Evolutionary conservation across 225 moss, liverwort and hornwort genomes (phyloP), one percentile per base, ranked within the genome.

Genomic region (Pseudisothecium myosuroides): DNA sequence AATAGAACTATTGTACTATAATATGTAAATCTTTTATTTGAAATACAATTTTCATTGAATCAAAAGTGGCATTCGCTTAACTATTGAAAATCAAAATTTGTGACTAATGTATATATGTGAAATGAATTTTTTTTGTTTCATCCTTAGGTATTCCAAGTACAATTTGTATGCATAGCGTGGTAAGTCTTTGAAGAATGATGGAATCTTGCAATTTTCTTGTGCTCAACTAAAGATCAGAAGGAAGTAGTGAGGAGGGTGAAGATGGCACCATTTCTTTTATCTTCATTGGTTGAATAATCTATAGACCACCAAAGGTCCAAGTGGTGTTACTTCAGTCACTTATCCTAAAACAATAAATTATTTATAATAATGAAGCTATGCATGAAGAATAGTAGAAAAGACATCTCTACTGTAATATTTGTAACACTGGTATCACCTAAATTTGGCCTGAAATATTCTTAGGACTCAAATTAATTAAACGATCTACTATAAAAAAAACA

Each of bases 241-340:
- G 6, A 26, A 8, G 43, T 6, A 43, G 9, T 28, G 6, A 28
- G 0, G 43, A 43, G 0, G 9, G 6, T n/a, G n/a, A n/a, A n/a
- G n/a, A n/a, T n/a, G n/a, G 17, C 0, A 17, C 6, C 2, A 17
- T 45, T n/a, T 28, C 9, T 73, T 73, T 16, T 4, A 26, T 14
- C 14, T 14, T 71, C 8, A 72, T 43, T 72, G 6, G 10, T 43
- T 45, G 17, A 43, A 28, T 28, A 45, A 28, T 45, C 28, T 28
- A 45, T 45, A 45, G 28, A 17, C 5, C 3, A 73, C 6, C 17
- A 3, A 17, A 17, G 1, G 17, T 17, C 6, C 3, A 28, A 43
- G 6, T 72, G 1, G 15, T 26, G 2, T 43, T 27, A 43, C 1
- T 1, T 5, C 1, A 26, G 0, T 17, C 2, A 45, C 17, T 6